A percentile compares a stretch with the other conserved stretches of the same genome.
phyloP scores from a whole-genome alignment of 2,329 filamentous ascomycete genomes.

The Knufia petricola region DNA sequence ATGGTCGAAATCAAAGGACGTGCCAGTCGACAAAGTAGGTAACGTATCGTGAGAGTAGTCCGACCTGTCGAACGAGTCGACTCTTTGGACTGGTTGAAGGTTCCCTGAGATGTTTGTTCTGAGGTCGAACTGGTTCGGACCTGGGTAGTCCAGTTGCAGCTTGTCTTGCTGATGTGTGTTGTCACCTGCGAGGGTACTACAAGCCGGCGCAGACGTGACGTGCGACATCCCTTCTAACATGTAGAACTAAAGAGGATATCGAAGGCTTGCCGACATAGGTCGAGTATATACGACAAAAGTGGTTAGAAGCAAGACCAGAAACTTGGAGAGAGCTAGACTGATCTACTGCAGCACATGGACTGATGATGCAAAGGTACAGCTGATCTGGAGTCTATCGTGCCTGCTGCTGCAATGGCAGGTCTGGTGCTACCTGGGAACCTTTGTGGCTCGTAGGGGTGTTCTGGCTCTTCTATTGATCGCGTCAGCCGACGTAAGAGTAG shows the following conservation, averaged over 20 bases:
- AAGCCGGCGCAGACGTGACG: background rate
- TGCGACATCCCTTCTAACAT: constrained; percentile 1
- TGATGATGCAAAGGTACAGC: constrained; percentile 5
- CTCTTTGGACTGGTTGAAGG: background rate
- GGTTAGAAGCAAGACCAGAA: background rate
- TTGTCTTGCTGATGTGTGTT: background rate
- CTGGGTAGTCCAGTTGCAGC: background rate
- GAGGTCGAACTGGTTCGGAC: background rate
- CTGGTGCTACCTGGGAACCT: background rate
- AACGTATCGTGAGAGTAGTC: background rate
- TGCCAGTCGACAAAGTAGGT: background rate
- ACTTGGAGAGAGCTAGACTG: background rate
- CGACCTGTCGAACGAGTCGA: background rate
- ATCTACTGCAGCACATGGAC: constrained; percentile 2
- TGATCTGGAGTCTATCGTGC: background rate
- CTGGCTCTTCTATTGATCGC: background rate
- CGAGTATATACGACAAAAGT: constrained; percentile 2
- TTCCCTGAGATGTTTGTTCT: background rate
- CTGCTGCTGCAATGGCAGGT: background rate
- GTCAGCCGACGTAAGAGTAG: too few relatives aligned
- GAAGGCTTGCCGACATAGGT: background rate
- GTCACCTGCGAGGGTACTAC: background rate
- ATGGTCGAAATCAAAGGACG: constrained; percentile 6
- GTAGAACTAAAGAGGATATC: background rate
- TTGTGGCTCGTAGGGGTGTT: background rate